Conservation (phyloP, 2,329 filamentous ascomycete species). For the Chaetoscypha palmicola region DNA sequence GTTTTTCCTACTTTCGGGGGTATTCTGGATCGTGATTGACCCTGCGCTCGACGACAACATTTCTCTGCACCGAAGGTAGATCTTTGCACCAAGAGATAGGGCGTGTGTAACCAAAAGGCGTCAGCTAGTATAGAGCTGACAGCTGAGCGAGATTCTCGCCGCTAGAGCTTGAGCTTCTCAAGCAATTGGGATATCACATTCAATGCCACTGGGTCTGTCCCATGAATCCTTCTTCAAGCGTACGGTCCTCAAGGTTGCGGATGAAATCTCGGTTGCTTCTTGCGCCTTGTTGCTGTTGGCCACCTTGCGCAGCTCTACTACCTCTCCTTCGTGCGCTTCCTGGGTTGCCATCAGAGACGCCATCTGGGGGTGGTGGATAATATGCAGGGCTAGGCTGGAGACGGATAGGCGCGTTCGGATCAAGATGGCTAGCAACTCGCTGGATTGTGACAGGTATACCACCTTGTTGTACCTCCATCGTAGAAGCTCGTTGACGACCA, state of each 20-base stretch:
- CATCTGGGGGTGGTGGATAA: conserved; percentile 87
- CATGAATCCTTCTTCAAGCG: conserved; percentile 88
- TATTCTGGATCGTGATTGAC: conserved; percentile 5
- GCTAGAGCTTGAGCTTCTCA: conserved; percentile 14
- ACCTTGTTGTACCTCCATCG: conserved; percentile 90
- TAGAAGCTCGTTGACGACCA: conserved; percentile 82
- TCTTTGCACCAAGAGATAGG: conserved; percentile 3
- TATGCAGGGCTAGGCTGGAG: conserved; percentile 94
- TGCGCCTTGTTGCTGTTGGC: conserved; percentile 37
- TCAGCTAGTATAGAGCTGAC: conserved; percentile 4
- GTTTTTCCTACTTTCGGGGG: conserved; percentile 3
- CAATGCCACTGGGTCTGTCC: conserved; percentile 64
- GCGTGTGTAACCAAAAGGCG: conserved; percentile 4
- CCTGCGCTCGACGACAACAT: conserved; percentile 3
- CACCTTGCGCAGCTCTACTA: conserved; percentile 59
- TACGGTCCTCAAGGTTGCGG: conserved; percentile 87
- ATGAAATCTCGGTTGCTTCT: conserved; percentile 79
- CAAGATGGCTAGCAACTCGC: conserved; percentile 89
- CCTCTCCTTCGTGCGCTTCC: conserved; percentile 63
- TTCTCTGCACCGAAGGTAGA: conserved; percentile 5
- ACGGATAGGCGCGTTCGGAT: conserved; percentile 88
- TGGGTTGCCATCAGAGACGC: conserved; percentile 57
- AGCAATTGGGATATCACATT: conserved; percentile 12
- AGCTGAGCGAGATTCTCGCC: conserved; percentile 11
- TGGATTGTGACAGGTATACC: conserved; percentile 91